Percentiles rank a stretch among this genome's conserved stretches.
phyloP scores from a whole-genome alignment of 2,329 filamentous ascomycete genomes.

The Colletotrichum spinosum region DNA sequence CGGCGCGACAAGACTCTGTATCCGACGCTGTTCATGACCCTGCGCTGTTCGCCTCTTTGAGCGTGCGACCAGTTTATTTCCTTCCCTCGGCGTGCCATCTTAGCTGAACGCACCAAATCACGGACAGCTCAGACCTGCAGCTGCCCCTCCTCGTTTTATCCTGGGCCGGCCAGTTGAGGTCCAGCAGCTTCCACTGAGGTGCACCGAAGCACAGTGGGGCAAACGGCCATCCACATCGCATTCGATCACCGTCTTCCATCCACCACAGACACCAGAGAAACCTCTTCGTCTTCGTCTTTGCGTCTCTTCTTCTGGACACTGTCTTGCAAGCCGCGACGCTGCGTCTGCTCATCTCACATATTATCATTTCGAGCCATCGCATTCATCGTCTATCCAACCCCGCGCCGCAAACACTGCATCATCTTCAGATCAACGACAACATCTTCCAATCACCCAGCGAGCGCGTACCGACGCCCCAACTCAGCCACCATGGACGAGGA shows the following conservation, averaged over 20 bases:
- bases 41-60: no score
- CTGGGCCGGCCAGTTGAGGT: not conserved
- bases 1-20: not conserved
- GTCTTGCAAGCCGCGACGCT: no score
- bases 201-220: slow-evolving; percentile 17
- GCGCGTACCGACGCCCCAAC: not conserved
- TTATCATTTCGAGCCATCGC: no score
- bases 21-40: no score
- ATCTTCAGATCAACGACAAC: not conserved
- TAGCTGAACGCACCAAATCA: no score
- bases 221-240: slow-evolving; percentile 23
- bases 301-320: no score
- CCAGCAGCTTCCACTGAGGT: slow-evolving; percentile 28
- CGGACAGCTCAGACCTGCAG: slow-evolving; percentile 18
- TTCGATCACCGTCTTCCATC: no score
- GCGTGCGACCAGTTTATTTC: no score
- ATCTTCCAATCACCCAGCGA: not conserved
- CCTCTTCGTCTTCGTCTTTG: no score
- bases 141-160: slow-evolving; percentile 20
- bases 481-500: slow-evolving; percentile 72
- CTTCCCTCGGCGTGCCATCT: not conserved
- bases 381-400: no score
- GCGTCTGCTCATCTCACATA: no score
- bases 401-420: not conserved
- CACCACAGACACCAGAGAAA: no score